Evolutionary conservation across 2,329 filamentous ascomycete species (phyloP), one percentile per base, ranked within the genome.

Genomic region (Shiraia bambusicola): DNA sequence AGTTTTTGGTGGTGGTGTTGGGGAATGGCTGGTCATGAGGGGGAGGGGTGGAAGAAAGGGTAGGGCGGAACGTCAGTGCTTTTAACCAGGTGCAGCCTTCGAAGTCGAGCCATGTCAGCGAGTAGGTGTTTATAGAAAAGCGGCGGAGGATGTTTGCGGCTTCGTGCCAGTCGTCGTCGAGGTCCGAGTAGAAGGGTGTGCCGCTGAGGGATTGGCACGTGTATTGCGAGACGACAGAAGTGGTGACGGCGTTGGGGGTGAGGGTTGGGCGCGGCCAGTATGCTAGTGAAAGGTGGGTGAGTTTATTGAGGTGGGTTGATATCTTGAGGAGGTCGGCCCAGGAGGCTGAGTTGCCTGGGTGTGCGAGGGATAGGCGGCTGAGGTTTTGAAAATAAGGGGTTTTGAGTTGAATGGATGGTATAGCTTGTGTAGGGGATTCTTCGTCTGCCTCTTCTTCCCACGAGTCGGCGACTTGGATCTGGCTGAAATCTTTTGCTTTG

Each of bases 281-380:
- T 2, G 81, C 80, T 2, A 85, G 70, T 0, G 81, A 84, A 2
- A 85, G 69, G 50, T 84, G 81, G 0, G 80, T 83, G 16, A 85
- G 59, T 3, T 73, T 79, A n/a, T 76, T 71, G 1, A 81, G 62
- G 17, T 77, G 70, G 0, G 74, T 71, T 0, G 80, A 71, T 1
- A 84, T 58, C 1, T 68, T 63, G 2, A 84, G 66, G 2, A 85
- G 69, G 4, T 76, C 72, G 11, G 71, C 63, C 81, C 81, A 85
- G 9, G 72, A 78, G 1, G 74, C 73, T 16, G 67, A 67, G 2
- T 61, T 44, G 3, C 69, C 67, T 3, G 76, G 77, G 38, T 80
- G 71, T 2, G 79, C 78, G 1, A 84, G 72, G 2, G 78, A 83
- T 6, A 84, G 70, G 41, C 77, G 78, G 25, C 75, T 79, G 15